Base-by-base conservation (phyloP, 2,329 filamentous ascomycete species). In the Fusarium goolgardi region DNA sequence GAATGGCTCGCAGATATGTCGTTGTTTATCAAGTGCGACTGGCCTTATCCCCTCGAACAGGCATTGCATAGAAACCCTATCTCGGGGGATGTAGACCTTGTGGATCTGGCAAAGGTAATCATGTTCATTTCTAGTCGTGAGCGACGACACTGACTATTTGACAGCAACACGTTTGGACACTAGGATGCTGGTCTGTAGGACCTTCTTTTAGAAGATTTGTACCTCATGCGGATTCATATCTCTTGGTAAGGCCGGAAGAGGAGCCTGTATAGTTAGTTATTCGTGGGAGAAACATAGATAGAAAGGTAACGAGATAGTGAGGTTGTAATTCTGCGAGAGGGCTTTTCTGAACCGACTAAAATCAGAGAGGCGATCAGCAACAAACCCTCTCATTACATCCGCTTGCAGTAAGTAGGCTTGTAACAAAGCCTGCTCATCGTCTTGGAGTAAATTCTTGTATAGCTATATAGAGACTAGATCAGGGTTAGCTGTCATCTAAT, bases 101-200 rank as follows among this genome's bases (percentile, higher is more conserved):
- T 12, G 2, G 45, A 57, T 31, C 15, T 65, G 16, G 63, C 63
- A 13, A 65, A 65, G n/a, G 63, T 57, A 35, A 1, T 12, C 15
- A 2, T 8, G 3, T 1, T 1, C 3, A 0, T 5, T 7, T 2
- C 0, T 2, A 5, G 2, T 27, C 2, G 1, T 4, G 11, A 0
- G 21, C 4, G 15, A 8, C 0, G 0, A 46, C 29, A 12, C 37
- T 65, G 11, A 65, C 16, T 18, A 3, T 6, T 0, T 2, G 6
- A 2, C n/a, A 65, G 62, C 56, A 63, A 1, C 63, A 65, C 25
- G 10, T 63, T 3, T 67, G 63, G 63, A 52, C 46, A 10, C 2
- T 65, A 5, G 44, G 23, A 5, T 57, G 16, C n/a, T 65, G 63
- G 63, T 67, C 63, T 1, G 62, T 67, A 0, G 63, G 63, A 3